Conservation (phyloP, 768 basidiomycete species). For the Rhodosporidiobolus odoratus region DNA sequence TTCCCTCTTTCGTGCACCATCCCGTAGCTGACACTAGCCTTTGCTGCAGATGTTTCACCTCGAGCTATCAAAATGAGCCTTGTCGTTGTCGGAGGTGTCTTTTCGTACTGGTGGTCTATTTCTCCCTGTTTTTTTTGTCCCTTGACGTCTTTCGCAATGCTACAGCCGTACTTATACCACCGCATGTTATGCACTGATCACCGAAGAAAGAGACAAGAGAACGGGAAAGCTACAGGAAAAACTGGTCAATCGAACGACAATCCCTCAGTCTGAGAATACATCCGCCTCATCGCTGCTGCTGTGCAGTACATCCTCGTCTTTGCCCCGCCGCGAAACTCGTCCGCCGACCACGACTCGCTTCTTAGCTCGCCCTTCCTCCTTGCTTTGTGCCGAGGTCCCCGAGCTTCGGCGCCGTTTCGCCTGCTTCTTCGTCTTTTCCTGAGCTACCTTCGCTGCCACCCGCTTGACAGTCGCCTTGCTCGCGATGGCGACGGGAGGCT, state of each 20-base stretch:
- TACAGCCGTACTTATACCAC: no score
- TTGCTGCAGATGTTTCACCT: no score
- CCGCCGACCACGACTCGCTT: neutral
- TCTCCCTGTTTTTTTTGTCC: no score
- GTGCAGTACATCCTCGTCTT: neutral
- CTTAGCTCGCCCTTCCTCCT: neutral
- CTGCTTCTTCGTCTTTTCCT: neutral
- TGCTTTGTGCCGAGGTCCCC: neutral
- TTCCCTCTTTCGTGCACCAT: neutral
- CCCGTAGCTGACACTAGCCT: neutral
- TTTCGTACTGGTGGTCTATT: no score
- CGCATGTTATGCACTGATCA: no score
- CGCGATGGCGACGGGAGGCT: neutral
- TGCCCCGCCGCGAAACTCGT: neutral
- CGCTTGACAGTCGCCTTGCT: neutral
- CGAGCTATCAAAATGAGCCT: neutral
- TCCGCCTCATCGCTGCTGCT: conserved; percentile 1
- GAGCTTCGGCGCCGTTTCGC: neutral
- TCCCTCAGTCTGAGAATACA: neutral
- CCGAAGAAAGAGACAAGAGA: no score
- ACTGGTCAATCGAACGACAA: no score
- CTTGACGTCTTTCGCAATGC: no score
- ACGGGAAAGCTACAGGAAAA: no score
- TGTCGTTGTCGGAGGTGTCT: no score
- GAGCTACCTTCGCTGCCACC: neutral